Evolutionary conservation across 1,284 basidiomycete genomes (phyloP).

Genomic region (Irpex sp.): DNA sequence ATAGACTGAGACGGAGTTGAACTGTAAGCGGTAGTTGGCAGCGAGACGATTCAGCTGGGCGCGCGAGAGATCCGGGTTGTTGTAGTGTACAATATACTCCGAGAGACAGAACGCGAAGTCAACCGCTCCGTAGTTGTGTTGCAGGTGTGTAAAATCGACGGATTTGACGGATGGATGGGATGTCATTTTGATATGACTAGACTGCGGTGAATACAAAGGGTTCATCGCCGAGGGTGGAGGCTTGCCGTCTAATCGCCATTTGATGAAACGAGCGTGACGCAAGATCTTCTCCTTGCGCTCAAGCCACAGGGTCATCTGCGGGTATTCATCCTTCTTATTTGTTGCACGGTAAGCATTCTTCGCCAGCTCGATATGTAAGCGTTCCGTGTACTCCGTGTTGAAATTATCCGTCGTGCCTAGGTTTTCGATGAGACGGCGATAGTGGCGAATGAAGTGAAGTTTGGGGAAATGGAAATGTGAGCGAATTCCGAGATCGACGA

Average conservation of each 20-base stretch:
- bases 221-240: not conserved
- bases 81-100: too few relatives aligned
- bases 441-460: slow-evolving; percentile 22
- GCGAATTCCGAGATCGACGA: slow-evolving; percentile 22
- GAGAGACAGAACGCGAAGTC: slow-evolving; percentile 16
- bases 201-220: not conserved
- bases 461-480: slow-evolving; percentile 24
- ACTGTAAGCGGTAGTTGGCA: not conserved
- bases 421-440: slow-evolving; percentile 12
- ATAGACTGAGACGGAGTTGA: slow-evolving; percentile 10
- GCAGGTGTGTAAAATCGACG: slow-evolving; percentile 15
- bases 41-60: not conserved
- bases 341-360: slow-evolving; percentile 24
- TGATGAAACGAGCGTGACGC: slow-evolving; percentile 18
- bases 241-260: slow-evolving; percentile 15
- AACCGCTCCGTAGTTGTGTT: slow-evolving; percentile 19
- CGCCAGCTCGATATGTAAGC: slow-evolving; percentile 17
- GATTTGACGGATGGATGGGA: slow-evolving; percentile 19
- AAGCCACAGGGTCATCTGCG: too few relatives aligned
- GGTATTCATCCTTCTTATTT: slow-evolving; percentile 22
- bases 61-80: slow-evolving; percentile 1
- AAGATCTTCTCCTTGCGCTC: slow-evolving; percentile 21
- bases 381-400: slow-evolving; percentile 21
- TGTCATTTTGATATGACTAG: slow-evolving; percentile 17
- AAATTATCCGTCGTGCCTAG: slow-evolving; percentile 21